Conservation (phyloP, 2,329 filamentous ascomycete species). For the Lasiodiplodia theobromae region DNA sequence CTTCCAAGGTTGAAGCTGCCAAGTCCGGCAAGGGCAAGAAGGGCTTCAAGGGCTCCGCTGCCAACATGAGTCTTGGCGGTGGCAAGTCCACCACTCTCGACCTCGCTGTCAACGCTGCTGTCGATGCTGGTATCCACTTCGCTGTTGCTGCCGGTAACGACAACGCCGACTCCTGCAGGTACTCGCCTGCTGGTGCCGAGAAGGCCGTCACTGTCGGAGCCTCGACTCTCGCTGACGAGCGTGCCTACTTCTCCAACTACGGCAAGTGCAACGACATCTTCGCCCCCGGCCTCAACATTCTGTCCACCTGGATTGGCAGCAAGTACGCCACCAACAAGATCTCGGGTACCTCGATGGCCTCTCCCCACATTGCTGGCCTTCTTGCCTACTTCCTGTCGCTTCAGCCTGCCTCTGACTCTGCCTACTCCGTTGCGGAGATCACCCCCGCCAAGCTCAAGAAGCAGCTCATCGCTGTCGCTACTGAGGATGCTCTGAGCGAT, state of each 20-base stretch:
- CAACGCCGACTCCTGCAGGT: conserved; percentile 98
- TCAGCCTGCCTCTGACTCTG: conserved; percentile 87
- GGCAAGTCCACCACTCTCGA: conserved; percentile 95
- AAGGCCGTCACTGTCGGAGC: conserved; percentile 96
- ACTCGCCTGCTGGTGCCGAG: conserved; percentile 91
- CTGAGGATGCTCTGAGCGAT: conserved; percentile 77
- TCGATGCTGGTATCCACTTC: conserved; percentile 92
- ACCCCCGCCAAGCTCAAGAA: conserved; percentile 94
- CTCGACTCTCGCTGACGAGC: conserved; percentile 89
- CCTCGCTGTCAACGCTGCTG: conserved; percentile 90
- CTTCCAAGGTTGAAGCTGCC: conserved; percentile 75
- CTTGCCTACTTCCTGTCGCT: conserved; percentile 98
- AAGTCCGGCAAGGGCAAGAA: conserved; percentile 88
- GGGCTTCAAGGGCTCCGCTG: conserved; percentile 98
- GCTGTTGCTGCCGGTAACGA: conserved; percentile 98
- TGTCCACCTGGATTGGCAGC: conserved; percentile 98
- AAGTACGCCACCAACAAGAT: conserved; percentile 98
- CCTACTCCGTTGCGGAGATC: conserved; percentile 86
- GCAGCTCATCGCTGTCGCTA: conserved; percentile 83
- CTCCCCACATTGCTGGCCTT: conserved; percentile 94
- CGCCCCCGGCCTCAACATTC: conserved; percentile 93
- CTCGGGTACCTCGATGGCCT: conserved; percentile 99
- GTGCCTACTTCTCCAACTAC: conserved; percentile 99
- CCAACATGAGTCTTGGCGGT: conserved; percentile 99
- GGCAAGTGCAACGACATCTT: conserved; percentile 99